Evolutionary conservation across 2,329 filamentous ascomycete genomes (phyloP), one percentile per base, ranked within the genome.

Genomic region (Ophiobolus disseminans): DNA sequence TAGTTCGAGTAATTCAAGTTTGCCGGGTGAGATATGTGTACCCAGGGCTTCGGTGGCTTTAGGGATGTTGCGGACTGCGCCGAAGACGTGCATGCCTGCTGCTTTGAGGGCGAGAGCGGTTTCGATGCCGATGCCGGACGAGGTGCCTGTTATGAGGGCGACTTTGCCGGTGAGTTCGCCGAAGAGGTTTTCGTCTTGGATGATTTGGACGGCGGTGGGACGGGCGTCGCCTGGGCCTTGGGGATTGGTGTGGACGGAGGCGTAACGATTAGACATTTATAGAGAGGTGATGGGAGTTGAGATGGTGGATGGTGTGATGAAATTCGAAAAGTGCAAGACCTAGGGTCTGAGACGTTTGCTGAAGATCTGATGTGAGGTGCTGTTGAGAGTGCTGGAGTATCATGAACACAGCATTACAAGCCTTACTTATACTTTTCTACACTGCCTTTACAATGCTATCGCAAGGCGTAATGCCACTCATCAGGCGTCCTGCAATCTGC

Each of bases 41-140:
- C 48, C 40, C 9, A 60, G 22, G 2, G 54, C 60, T 40, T 48
- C 31, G 19, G 49, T 49, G 17, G 73, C 70, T 53, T 78, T 78
- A 7, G 63, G 53, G 3, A 77, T 52, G 52, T 80, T 79, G 10
- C 79, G 73, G 1, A 70, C 76, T 2, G 77, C 76, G 8, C 74
- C 62, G 61, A 40, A 50, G 72, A 80, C 38, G 81, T 56, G n/a
- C 68, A 76, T 4, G 10, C 78, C 78, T 0, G 79, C 76, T 14
- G 72, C 63, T 20, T 70, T 62, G 30, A 82, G 68, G 2, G 78
- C 78, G 10, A 70, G 32, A 3, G 55, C 55, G 1, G 62, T 66
- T 14, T 61, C 55, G 22, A 65, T 50, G 6, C 63, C 63, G 9
- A 68, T 58, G 16, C 64, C 65, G 8, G 59, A 60, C 1, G 65